Base-by-base conservation (phyloP, 345 rosid species). In the Trapa incisa region DNA sequence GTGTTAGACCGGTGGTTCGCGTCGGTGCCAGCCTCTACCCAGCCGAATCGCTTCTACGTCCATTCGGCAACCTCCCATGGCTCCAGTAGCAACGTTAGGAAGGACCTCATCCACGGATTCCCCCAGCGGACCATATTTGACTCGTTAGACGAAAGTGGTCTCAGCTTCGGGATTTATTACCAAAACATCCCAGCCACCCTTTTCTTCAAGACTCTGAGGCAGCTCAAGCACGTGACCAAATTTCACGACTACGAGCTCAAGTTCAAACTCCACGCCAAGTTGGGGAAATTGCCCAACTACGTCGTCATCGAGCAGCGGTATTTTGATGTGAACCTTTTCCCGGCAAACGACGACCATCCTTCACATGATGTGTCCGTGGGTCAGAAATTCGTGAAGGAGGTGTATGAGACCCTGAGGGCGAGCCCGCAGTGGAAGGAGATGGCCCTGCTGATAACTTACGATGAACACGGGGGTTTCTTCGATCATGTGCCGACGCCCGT, bases 21-120 rank as follows among this genome's bases (percentile, higher is more conserved):
- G 0, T 89, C 99, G 65, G 96, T 95, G 16, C 99, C 99, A 3
- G 83, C 97, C 39, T 95, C 99, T 17, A 95, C 99, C 48, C 99
- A 95, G 66, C 99, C 99, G 41, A 95, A 95, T 82, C 90, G 99
- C 54, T 86, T 95, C 81, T 95, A 87, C 68, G 93, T 89, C 64
- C 99, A 95, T 72, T 95, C 97, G 9, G 99, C 97, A 66, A 95
- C 99, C 63, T 95, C 99, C 7, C 97, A 91, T 72, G 99, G 97
- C 0, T 89, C 91, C 37, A 72, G 70, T 39, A 89, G 97, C 79
- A 95, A 95, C 75, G 97, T 89, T 0, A 81, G 84, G 72, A 91
- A 85, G 72, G 97, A 95, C 77, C 87, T 95, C 1, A 63, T 95
- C 66, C 82, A 78, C 65, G 99, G 99, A 1, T 95, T 91, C 77